These are phyloP conservation scores for Alopecurus myosuroides DNA, from an alignment of 176 grass and related monocot genomes.

Conservation along the genomic window DNA sequence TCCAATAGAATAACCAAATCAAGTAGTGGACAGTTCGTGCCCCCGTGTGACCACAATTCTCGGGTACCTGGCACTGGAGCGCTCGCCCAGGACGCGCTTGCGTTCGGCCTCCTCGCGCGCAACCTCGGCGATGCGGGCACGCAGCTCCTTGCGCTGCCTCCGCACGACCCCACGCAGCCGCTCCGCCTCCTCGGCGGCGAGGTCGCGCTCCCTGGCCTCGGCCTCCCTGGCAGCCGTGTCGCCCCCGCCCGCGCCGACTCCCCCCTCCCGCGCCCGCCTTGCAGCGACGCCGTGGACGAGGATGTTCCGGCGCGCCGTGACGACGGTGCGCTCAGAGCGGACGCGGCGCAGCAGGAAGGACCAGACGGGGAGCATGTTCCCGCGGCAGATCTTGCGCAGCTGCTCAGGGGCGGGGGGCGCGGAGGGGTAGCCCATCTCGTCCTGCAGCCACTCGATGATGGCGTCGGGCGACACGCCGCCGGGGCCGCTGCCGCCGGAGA, in stretches of 20 bases:
- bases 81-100: slow-evolving; percentile 83
- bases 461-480: slow-evolving; percentile 72
- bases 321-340: slow-evolving; percentile 87
- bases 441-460: slow-evolving; percentile 96
- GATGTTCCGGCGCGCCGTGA: slow-evolving; percentile 82
- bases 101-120: slow-evolving; percentile 81
- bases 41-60: not conserved
- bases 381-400: slow-evolving; percentile 99
- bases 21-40: not conserved
- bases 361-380: slow-evolving; percentile 97
- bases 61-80: slow-evolving; percentile 80
- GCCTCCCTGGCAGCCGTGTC: slow-evolving; percentile 59
- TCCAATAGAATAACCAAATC: not conserved
- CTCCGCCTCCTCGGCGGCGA: slow-evolving; percentile 87
- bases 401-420: slow-evolving; percentile 70
- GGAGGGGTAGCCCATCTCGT: slow-evolving; percentile 96
- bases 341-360: slow-evolving; percentile 88
- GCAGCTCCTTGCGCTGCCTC: slow-evolving; percentile 93
- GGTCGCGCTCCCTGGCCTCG: slow-evolving; percentile 84
- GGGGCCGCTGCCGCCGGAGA: slow-evolving; percentile 46
- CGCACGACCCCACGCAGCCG: slow-evolving; percentile 77
- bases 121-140: slow-evolving; percentile 74
- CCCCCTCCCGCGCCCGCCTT: slow-evolving; percentile 56
- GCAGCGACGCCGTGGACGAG: slow-evolving; percentile 81
- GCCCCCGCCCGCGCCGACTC: slow-evolving; percentile 7